Evolutionary conservation across 2,329 filamentous ascomycete species (phyloP).

Genomic region (Ceratocystis lukuohia): DNA sequence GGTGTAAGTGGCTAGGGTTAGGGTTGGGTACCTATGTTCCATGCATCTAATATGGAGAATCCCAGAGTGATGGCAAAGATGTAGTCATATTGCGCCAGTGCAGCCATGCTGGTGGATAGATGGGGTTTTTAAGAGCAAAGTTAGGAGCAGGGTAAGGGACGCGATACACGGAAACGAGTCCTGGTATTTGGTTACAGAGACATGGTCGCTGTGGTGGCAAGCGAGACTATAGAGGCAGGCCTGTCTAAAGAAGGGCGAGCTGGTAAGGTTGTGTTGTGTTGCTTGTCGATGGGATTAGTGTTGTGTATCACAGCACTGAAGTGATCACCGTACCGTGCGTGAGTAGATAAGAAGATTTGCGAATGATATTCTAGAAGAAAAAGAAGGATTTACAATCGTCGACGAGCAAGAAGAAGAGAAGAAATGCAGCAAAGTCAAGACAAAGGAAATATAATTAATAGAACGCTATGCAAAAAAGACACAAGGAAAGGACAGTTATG

Average conservation of each 20-base stretch:
- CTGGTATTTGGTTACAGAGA: slow-evolving; percentile 4
- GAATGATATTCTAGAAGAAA: background rate
- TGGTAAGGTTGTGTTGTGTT: background rate
- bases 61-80: slow-evolving; percentile 43
- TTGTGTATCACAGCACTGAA: too few relatives aligned
- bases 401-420: background rate
- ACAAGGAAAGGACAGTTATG: background rate
- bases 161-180: slow-evolving; percentile 3
- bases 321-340: background rate
- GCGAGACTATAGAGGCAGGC: background rate
- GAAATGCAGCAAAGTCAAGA: background rate
- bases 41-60: slow-evolving; percentile 45
- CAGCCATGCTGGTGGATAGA: slow-evolving; percentile 24
- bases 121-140: background rate
- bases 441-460: background rate
- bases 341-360: background rate
- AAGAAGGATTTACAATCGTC: background rate
- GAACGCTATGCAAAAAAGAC: background rate
- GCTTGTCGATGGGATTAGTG: too few relatives aligned
- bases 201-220: background rate
- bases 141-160: background rate
- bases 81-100: slow-evolving; percentile 39
- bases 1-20: background rate
- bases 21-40: slow-evolving; percentile 38
- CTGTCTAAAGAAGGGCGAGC: background rate